Base-by-base conservation (phyloP, 768 basidiomycete genomes). In the Agrocybe pediades region DNA sequence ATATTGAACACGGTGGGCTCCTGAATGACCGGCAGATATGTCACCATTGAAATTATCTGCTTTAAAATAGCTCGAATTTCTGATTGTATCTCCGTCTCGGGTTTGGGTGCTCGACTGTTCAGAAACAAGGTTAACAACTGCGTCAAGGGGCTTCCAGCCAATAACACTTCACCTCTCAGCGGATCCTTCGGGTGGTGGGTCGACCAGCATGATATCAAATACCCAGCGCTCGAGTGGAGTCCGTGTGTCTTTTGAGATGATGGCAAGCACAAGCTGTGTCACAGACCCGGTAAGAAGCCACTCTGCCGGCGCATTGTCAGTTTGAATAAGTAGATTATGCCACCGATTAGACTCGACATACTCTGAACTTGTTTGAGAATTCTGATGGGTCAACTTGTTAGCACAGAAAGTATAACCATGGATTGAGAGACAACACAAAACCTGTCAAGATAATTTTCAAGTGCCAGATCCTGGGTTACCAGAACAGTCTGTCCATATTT, bases 41-140 rank as follows among this genome's bases (percentile, higher is more conserved):
- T 97, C 56, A 96, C 94, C 69, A 91, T 94, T 39, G 92, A 92
- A 36, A 97, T 94, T 64, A 99, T 98, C 69, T 99, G 97, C 74
- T 98, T 97, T 67, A 99, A 83, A 63, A 98, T 98, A 45, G 93
- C 93, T 17, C 97, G 86, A 57, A 99, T 98, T 79, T 99, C 96
- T 26, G 90, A 92, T 70, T 97, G 94, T 43, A 98, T 96, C 65
- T 98, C 93, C 16, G 88, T 72, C 62, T 92, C 90, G 1, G 90
- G 85, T 62, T 92, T 92, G 1, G 84, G 71, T 45, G 79, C 70
- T 57, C 73, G 71, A 42, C 84, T 87, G 67, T 33, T 41, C 27
- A 19, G 40, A 47, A n/a, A 42, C 39, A 17, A 15, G 20, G 46
- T 60, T 23, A 57, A 36, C 27, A 20, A 13, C 11, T 13, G 33